Percentiles rank a stretch among this genome's conserved stretches.
These are phyloP conservation scores for Beauveria medogensis DNA, from an alignment of 2,329 filamentous ascomycete species.

Conservation along the genomic window DNA sequence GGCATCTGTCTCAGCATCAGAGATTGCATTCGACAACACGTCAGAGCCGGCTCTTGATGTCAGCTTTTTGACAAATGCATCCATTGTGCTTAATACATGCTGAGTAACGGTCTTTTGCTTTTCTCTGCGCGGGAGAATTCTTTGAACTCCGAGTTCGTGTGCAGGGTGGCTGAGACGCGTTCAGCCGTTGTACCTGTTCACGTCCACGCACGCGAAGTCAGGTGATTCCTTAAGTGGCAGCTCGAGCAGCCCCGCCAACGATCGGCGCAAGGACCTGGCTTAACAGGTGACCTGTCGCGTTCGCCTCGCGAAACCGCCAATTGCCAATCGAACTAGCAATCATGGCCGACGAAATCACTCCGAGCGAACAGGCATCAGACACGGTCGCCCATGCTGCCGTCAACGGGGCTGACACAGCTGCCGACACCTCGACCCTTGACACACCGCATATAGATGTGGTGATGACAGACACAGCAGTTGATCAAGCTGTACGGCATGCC, in stretches of 20 bases:
- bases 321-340: not conserved
- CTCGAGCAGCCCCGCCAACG: not conserved
- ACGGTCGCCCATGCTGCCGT: not conserved
- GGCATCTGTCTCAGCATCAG: not conserved
- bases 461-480: conserved; percentile 36
- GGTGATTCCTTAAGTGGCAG: conserved; percentile 5
- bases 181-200: not conserved
- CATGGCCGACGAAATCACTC: conserved; percentile 25
- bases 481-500: conserved; percentile 32
- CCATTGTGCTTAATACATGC: not conserved
- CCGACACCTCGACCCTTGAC: conserved; percentile 10
- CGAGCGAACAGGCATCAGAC: conserved; percentile 13
- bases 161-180: conserved; percentile 4
- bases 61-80: conserved; percentile 14
- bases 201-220: conserved; percentile 9
- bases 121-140: not conserved
- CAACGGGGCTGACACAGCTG: not conserved
- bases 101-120: not conserved
- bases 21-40: not conserved
- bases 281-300: not conserved
- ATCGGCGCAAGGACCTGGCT: not conserved
- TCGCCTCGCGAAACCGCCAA: not conserved
- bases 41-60: not conserved
- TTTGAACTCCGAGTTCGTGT: not conserved
- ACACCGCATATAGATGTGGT: conserved; percentile 29